These are phyloP conservation scores for Volvox africanus DNA, from an alignment of 139 green algal species.

Conservation along the genomic window DNA sequence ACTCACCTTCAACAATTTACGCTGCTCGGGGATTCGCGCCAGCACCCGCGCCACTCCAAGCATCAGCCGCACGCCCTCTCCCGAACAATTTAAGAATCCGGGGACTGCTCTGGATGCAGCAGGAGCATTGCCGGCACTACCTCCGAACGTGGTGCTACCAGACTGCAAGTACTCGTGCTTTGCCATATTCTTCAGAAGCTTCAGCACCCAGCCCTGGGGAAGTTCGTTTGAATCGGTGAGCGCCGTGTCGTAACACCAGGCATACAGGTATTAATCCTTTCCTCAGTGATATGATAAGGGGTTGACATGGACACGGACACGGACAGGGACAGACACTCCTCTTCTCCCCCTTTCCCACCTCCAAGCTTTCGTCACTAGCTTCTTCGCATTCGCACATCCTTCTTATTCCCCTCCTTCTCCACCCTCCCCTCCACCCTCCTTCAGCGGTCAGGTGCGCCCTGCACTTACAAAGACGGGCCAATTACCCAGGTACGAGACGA, in stretches of 20 bases:
- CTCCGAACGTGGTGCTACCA: not conserved
- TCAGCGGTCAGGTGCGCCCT: too few species aligned
- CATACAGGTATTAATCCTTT: too few species aligned
- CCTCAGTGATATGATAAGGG: too few species aligned
- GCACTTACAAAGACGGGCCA: constrained; percentile 51
- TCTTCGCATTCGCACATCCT: too few species aligned
- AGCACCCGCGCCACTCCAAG: constrained; percentile 57
- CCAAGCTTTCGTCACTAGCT: too few species aligned
- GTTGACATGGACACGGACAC: too few species aligned
- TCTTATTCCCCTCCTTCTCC: too few species aligned
- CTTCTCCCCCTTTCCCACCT: too few species aligned
- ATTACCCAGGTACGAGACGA: constrained; percentile 52
- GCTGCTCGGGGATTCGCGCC: constrained; percentile 53
- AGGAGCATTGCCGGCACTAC: not conserved
- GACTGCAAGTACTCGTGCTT: constrained; percentile 52
- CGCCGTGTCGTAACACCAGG: too few species aligned
- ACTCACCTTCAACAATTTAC: constrained; percentile 59
- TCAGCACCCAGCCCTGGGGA: constrained; percentile 40
- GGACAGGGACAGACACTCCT: too few species aligned
- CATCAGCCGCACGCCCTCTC: constrained; percentile 51
- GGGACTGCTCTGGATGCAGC: not conserved
- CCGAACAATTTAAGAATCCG: not conserved
- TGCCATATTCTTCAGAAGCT: constrained; percentile 52
- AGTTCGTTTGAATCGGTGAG: too few species aligned
- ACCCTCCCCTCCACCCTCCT: too few species aligned